Evolutionary conservation across 2,329 filamentous ascomycete species (phyloP).

Genomic region (Aureobasidium sp.): DNA sequence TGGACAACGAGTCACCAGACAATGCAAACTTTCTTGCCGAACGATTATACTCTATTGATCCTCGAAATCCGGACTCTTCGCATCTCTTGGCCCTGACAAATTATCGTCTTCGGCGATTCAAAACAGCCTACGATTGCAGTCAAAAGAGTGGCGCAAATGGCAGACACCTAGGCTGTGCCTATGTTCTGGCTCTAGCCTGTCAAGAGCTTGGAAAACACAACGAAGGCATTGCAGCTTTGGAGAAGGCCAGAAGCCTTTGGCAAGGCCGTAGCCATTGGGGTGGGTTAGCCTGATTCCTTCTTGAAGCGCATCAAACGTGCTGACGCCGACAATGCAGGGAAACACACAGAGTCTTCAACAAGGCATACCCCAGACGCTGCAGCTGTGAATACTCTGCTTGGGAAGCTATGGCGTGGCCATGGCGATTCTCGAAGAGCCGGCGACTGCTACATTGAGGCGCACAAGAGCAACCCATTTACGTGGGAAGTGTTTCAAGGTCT

Average conservation of each 20-base stretch:
- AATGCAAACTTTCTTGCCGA: constrained; percentile 94
- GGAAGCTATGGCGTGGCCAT: constrained; percentile 77
- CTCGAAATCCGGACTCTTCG: constrained; percentile 68
- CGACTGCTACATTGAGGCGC: constrained; percentile 76
- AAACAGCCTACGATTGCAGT: constrained; percentile 78
- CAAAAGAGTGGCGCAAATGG: constrained; percentile 64
- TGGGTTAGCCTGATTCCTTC: not conserved
- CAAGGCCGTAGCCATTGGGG: constrained; percentile 61
- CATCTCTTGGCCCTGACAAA: constrained; percentile 83
- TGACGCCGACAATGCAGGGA: constrained; percentile 37
- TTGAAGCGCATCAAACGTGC: not conserved
- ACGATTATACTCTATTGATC: constrained; percentile 76
- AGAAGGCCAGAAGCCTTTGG: constrained; percentile 76
- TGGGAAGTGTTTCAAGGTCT: constrained; percentile 93
- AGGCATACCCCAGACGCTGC: constrained; percentile 75
- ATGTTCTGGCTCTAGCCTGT: constrained; percentile 86
- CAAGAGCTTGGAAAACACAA: constrained; percentile 69
- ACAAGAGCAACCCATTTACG: constrained; percentile 91
- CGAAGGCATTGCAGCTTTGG: constrained; percentile 76
- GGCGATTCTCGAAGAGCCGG: constrained; percentile 76
- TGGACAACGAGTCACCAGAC: constrained; percentile 83
- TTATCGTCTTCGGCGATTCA: constrained; percentile 71
- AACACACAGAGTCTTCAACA: constrained; percentile 69
- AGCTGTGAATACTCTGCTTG: constrained; percentile 74
- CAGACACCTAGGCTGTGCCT: constrained; percentile 76